Percentiles rank a stretch among this genome's conserved stretches.
These are phyloP conservation scores for Amanita pallidorosea DNA, from an alignment of 768 basidiomycete genomes.

Conservation along the genomic window DNA sequence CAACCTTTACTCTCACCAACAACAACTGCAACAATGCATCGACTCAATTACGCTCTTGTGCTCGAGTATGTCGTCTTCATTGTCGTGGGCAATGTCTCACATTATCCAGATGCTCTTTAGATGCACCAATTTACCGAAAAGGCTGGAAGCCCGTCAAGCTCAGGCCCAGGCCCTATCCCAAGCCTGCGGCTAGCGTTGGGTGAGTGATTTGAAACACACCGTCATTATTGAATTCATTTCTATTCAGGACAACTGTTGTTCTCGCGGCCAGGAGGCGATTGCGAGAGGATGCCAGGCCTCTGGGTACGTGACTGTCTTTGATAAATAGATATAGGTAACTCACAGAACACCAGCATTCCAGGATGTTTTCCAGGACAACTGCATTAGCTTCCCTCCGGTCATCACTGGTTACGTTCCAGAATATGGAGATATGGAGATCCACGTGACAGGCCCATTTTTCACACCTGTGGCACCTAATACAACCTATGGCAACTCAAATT, in stretches of 20 bases:
- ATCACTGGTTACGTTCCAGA: neutral
- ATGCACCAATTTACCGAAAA: no score
- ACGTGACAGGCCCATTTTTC: no score
- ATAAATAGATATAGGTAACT: no score
- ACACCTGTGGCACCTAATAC: no score
- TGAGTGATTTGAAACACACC: neutral
- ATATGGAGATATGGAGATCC: neutral
- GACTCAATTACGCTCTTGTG: neutral
- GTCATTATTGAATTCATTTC: neutral
- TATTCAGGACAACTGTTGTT: neutral
- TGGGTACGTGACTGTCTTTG: no score
- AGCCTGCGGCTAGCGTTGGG: neutral
- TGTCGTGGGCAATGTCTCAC: neutral
- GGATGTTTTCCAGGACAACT: neutral
- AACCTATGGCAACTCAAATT: no score
- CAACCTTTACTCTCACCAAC: no score
- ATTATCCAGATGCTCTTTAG: neutral
- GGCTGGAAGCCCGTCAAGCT: no score
- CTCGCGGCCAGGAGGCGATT: neutral
- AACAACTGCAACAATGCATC: no score
- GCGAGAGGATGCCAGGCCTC: neutral
- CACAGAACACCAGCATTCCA: neutral
- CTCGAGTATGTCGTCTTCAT: no score
- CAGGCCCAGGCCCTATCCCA: neutral
- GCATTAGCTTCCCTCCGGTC: neutral